Conservation (phyloP, 371 early-diverging fungal species). For the Mucor saturninus region DNA sequence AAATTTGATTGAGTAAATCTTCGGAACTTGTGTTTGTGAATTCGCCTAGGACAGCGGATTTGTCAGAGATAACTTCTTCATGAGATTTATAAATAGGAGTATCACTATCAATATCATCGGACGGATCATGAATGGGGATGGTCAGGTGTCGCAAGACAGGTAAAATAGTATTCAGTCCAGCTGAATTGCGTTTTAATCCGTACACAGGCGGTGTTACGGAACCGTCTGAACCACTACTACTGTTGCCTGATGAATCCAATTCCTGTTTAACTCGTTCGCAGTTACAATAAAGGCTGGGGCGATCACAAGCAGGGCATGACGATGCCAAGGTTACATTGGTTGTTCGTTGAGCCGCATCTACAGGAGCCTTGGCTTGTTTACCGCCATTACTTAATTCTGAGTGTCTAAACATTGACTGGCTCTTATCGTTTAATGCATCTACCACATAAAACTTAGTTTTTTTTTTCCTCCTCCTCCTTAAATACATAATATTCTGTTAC, state of each 20-base stretch:
- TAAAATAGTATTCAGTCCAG: slow-evolving; percentile 16
- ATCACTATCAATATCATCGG: slow-evolving; percentile 54
- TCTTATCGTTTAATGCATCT: too few species aligned
- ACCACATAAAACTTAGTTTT: neutral
- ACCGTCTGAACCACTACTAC: slow-evolving; percentile 31
- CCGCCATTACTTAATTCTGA: neutral
- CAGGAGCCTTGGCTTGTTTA: too few species aligned
- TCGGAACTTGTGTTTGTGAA: slow-evolving; percentile 48
- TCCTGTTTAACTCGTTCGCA: slow-evolving; percentile 13
- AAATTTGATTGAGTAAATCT: slow-evolving; percentile 52
- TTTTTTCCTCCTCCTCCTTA: too few species aligned
- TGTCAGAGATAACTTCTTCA: slow-evolving; percentile 15
- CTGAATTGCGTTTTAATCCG: slow-evolving; percentile 2
- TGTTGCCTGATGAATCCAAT: slow-evolving; percentile 9
- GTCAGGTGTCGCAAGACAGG: slow-evolving; percentile 16
- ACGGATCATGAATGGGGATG: slow-evolving; percentile 55
- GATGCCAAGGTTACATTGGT: neutral
- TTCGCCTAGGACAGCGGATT: slow-evolving; percentile 37
- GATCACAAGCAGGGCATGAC: slow-evolving; percentile 28
- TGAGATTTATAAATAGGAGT: slow-evolving; percentile 50
- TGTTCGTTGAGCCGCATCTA: neutral
- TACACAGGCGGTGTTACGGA: slow-evolving; percentile 28
- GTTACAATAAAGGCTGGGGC: slow-evolving; percentile 25
- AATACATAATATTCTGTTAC: neutral
- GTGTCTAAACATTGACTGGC: neutral